These are phyloP conservation scores for Cryptococcus floricola DNA, from an alignment of 1,284 basidiomycete species.

Conservation along the genomic window DNA sequence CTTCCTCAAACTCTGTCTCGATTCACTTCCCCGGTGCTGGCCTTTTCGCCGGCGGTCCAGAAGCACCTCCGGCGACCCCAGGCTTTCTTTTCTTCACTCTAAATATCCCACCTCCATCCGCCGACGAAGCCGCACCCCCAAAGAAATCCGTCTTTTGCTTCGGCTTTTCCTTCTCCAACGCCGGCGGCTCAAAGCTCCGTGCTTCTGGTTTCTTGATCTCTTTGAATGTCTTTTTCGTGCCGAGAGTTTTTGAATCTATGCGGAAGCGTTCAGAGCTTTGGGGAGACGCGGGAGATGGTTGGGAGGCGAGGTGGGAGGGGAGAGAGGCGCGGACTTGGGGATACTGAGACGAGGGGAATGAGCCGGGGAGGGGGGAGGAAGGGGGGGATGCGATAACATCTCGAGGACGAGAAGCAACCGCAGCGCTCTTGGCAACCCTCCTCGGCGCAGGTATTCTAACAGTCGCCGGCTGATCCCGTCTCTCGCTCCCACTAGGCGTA, in stretches of 20 bases:
- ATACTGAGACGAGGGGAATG: constrained; percentile 13
- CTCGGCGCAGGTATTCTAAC: not conserved
- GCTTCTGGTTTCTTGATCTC: constrained; percentile 12
- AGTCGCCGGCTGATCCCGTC: not conserved
- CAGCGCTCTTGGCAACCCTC: not conserved
- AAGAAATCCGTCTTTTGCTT: constrained; percentile 16
- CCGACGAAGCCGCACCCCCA: not conserved
- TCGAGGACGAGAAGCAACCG: not conserved
- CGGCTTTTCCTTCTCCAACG: constrained; percentile 6
- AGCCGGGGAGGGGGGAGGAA: constrained; percentile 16
- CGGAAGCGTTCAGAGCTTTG: constrained; percentile 5
- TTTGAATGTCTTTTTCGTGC: constrained; percentile 9
- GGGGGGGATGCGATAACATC: not conserved
- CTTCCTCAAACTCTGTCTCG: too few species aligned
- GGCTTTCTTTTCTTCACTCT: not conserved
- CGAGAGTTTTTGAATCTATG: constrained; percentile 1
- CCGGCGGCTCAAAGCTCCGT: constrained; percentile 17
- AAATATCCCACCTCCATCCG: not conserved
- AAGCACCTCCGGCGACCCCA: not conserved
- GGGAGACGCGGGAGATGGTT: not conserved
- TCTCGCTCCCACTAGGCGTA: not conserved
- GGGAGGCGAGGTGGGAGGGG: constrained; percentile 12
- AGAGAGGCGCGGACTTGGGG: constrained; percentile 8
- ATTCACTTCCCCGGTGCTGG: too few species aligned
- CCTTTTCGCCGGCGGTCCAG: too few species aligned